phyloP scores from a whole-genome alignment of 805 yeast genomes.

The Citeromyces nyonsensis region DNA sequence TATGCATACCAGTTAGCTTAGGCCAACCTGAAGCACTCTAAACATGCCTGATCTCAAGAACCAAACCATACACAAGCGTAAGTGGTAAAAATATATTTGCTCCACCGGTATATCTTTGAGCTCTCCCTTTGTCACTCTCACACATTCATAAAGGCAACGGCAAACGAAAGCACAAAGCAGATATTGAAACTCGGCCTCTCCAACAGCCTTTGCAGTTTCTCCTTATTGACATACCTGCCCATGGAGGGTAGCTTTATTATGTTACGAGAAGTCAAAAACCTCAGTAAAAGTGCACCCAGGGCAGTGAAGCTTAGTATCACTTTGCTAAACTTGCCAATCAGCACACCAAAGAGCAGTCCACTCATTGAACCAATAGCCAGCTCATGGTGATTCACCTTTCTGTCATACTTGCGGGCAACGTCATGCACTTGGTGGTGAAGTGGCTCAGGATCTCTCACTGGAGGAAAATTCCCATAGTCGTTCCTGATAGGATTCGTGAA shows the following conservation, averaged over 20 bases:
- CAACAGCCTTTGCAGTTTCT: conserved; percentile 33
- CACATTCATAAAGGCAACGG: conserved; percentile 42
- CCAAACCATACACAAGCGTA: too few relatives aligned
- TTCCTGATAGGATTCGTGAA: neutral
- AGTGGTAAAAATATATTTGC: too few relatives aligned
- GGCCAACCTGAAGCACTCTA: too few relatives aligned
- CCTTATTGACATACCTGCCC: conserved; percentile 21
- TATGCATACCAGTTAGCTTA: too few relatives aligned
- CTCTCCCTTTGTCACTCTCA: conserved; percentile 2
- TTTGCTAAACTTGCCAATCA: conserved; percentile 45
- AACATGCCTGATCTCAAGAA: too few relatives aligned
- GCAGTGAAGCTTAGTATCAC: conserved; percentile 33
- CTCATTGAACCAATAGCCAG: conserved; percentile 47
- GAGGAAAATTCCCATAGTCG: neutral
- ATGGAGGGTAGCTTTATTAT: conserved; percentile 28
- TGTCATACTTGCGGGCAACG: conserved; percentile 16
- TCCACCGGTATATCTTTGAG: too few relatives aligned
- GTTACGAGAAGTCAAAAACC: conserved; percentile 41
- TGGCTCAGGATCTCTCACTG: neutral
- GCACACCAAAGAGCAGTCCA: conserved; percentile 41
- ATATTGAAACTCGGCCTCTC: conserved; percentile 48
- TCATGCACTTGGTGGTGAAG: neutral
- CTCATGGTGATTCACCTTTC: conserved; percentile 41
- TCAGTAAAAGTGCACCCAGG: conserved; percentile 23
- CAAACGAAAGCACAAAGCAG: conserved; percentile 34